These are phyloP conservation scores for Kalaharituber pfeilii DNA, from an alignment of 2,329 filamentous ascomycete species.

Conservation along the genomic window DNA sequence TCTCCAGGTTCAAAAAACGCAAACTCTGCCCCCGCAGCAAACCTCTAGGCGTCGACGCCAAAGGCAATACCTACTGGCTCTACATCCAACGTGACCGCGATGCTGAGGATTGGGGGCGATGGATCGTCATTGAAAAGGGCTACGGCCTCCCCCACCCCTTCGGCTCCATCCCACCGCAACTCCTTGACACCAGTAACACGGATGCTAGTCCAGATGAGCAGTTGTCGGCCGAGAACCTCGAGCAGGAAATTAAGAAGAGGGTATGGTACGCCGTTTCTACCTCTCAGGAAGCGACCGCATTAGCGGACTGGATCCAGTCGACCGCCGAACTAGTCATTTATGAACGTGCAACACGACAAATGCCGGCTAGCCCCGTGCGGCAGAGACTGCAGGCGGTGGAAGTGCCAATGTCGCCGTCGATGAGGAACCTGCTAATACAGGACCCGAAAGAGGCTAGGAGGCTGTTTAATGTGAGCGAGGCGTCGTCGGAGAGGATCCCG, in stretches of 20 bases:
- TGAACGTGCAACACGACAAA: background rate
- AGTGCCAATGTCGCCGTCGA: background rate
- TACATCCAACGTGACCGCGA: conserved; percentile 12
- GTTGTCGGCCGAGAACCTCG: background rate
- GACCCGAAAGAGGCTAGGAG: background rate
- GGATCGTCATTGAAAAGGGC: conserved; percentile 16
- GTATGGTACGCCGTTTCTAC: conserved; percentile 14
- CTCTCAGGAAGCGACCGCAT: conserved; percentile 7
- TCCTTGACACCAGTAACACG: background rate
- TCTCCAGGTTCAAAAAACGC: conserved; percentile 10
- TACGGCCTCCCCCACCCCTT: conserved; percentile 12
- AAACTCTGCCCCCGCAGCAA: conserved; percentile 5
- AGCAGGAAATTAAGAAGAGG: conserved; percentile 7
- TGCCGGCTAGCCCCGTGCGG: background rate
- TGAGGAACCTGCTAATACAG: background rate
- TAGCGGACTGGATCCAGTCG: conserved; percentile 16
- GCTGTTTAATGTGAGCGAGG: background rate
- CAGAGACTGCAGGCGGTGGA: background rate
- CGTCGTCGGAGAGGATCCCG: background rate
- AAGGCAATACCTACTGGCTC: conserved; percentile 16
- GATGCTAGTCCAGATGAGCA: background rate
- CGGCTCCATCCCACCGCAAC: conserved; percentile 6
- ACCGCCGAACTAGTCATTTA: conserved; percentile 12
- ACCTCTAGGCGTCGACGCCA: conserved; percentile 13
- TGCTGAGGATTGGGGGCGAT: conserved; percentile 18